Percentiles rank a stretch among this genome's conserved stretches.
phyloP scores from a whole-genome alignment of 805 yeast genomes.

The Lachancea fermentati region DNA sequence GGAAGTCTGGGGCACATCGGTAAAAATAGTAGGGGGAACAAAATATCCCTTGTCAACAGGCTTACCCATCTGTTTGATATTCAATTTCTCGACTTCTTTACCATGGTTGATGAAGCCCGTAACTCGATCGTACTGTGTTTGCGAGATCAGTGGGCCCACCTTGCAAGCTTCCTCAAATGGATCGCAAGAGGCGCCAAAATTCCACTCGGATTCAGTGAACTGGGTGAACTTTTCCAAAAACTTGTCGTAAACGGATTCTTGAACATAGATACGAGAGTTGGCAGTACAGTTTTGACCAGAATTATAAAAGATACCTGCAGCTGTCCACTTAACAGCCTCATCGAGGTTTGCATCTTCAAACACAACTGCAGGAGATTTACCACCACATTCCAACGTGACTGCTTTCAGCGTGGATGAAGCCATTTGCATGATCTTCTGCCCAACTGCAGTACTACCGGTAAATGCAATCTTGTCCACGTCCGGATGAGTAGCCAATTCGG shows the following conservation, averaged over 20 bases:
- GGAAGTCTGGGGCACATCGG: slow-evolving; percentile 35
- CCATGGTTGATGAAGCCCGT: slow-evolving; percentile 41
- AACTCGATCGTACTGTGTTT: slow-evolving; percentile 39
- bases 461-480: slow-evolving; percentile 43
- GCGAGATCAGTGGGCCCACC: slow-evolving; percentile 49
- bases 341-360: slow-evolving; percentile 40
- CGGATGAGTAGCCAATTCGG: slow-evolving; percentile 37
- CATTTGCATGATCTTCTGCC: slow-evolving; percentile 34
- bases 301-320: slow-evolving; percentile 47
- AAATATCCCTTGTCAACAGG: slow-evolving; percentile 27
- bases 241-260: slow-evolving; percentile 44
- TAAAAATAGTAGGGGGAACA: slow-evolving; percentile 39
- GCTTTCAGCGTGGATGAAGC: slow-evolving; percentile 39
- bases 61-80: slow-evolving; percentile 32
- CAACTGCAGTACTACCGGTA: slow-evolving; percentile 45
- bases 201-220: slow-evolving; percentile 40
- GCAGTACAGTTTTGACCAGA: slow-evolving; percentile 59
- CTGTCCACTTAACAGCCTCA: slow-evolving; percentile 40
- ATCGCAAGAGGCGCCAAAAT: slow-evolving; percentile 51
- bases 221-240: slow-evolving; percentile 36
- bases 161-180: slow-evolving; percentile 36
- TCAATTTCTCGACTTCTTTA: slow-evolving; percentile 39
- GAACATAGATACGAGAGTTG: slow-evolving; percentile 50
- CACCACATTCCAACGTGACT: slow-evolving; percentile 42
- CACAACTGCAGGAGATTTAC: slow-evolving; percentile 41